A percentile compares a stretch with the other conserved stretches of the same genome.
phyloP scores from a whole-genome alignment of 192 early-diverging fungal genomes.

The Chytriomyces hyalinus region DNA sequence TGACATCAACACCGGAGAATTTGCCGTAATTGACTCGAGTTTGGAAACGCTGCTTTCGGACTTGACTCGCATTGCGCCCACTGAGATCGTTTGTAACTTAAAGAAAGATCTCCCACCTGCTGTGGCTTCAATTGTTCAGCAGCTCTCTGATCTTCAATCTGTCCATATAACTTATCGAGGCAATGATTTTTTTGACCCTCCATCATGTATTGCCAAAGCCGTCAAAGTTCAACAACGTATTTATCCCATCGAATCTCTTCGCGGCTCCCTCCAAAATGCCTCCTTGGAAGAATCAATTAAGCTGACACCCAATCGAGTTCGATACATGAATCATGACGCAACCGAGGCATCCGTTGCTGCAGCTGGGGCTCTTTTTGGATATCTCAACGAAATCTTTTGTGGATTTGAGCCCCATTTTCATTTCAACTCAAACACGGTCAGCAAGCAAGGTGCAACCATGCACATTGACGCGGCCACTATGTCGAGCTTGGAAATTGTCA shows the following conservation, averaged over 20 bases:
- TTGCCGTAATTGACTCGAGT: slow-evolving; percentile 67
- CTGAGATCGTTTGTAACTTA: slow-evolving; percentile 69
- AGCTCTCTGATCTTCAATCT: background rate
- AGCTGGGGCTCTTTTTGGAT: slow-evolving; percentile 67
- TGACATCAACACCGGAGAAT: slow-evolving; percentile 91
- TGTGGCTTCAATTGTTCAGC: background rate
- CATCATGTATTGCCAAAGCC: background rate
- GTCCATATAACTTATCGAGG: background rate
- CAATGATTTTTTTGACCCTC: background rate
- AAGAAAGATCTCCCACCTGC: background rate
- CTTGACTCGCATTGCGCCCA: slow-evolving; percentile 81
- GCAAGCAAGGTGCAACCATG: slow-evolving; percentile 61
- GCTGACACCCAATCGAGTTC: background rate
- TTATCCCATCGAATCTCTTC: background rate
- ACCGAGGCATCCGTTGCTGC: slow-evolving; percentile 36
- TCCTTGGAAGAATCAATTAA: background rate
- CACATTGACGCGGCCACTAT: slow-evolving; percentile 82
- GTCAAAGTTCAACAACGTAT: slow-evolving; percentile 6
- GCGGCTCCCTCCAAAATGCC: background rate
- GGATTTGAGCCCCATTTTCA: slow-evolving; percentile 64
- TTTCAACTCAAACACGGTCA: slow-evolving; percentile 49
- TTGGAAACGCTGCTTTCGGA: slow-evolving; percentile 62
- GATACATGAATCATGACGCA: background rate
- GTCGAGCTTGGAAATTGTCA: slow-evolving; percentile 76
- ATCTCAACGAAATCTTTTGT: slow-evolving; percentile 79